Conservation (phyloP, 106 monocot genomes). For the Allium cepa region DNA sequence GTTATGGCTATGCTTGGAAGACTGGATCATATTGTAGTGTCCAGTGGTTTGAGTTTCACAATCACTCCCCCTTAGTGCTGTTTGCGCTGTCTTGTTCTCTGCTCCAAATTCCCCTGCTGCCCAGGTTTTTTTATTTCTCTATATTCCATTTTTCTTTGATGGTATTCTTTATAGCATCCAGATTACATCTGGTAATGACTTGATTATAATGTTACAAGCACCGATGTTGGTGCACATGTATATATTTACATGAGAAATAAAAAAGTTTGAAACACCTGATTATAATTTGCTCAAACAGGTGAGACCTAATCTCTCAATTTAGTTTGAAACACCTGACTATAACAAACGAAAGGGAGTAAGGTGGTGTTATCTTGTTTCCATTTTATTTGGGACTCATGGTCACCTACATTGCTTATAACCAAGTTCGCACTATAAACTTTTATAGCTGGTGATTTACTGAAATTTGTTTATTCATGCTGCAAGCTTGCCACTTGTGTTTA, state of each 20-base stretch:
- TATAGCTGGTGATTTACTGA: too few species aligned
- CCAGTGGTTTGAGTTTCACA: conserved; percentile 57
- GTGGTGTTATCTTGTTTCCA: too few species aligned
- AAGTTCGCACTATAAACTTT: too few species aligned
- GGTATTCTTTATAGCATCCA: not conserved
- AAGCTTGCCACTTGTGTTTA: conserved; percentile 80
- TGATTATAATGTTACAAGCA: too few species aligned
- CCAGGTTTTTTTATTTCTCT: conserved; percentile 26
- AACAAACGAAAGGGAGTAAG: too few species aligned
- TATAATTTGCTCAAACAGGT: too few species aligned
- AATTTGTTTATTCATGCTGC: conserved; percentile 48
- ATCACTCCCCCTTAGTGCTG: conserved; percentile 83
- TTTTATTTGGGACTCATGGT: not conserved
- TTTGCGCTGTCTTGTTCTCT: conserved; percentile 63
- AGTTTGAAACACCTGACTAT: too few species aligned
- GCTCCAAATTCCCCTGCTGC: conserved; percentile 70
- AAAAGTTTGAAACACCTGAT: too few species aligned
- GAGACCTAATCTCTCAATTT: too few species aligned
- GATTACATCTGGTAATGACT: not conserved
- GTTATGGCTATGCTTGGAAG: conserved; percentile 77
- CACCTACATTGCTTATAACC: too few species aligned
- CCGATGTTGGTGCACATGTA: too few species aligned
- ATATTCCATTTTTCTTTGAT: not conserved
- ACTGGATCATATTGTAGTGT: conserved; percentile 65
- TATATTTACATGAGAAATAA: too few species aligned